Conservation (phyloP, 805 yeast species). For the Henningerozyma blattae region DNA sequence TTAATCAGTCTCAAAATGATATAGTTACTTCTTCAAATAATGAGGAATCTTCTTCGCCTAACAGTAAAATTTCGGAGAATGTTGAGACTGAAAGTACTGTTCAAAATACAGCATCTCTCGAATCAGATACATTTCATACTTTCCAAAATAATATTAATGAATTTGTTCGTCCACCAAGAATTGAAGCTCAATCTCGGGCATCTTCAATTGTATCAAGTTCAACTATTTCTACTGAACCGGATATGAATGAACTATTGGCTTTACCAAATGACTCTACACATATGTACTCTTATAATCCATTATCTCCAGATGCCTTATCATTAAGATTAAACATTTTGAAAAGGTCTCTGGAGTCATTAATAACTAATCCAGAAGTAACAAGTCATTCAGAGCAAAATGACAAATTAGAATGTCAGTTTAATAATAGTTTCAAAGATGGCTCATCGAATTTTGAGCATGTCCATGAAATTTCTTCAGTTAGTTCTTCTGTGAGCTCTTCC, state of each 20-base stretch:
- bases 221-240: slow-evolving; percentile 14
- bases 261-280: slow-evolving; percentile 75
- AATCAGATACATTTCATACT: too few relatives aligned
- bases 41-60: too few relatives aligned
- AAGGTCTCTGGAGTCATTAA: slow-evolving; percentile 61
- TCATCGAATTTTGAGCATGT: too few relatives aligned
- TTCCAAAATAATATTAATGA: background rate
- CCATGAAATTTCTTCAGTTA: too few relatives aligned
- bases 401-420: background rate
- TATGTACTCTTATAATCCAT: slow-evolving; percentile 73
- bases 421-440: background rate
- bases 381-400: too few relatives aligned
- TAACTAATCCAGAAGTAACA: slow-evolving; percentile 41
- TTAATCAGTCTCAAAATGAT: background rate
- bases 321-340: slow-evolving; percentile 63
- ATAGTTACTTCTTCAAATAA: too few relatives aligned
- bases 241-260: slow-evolving; percentile 35
- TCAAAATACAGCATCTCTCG: too few relatives aligned
- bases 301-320: slow-evolving; percentile 71
- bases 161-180: background rate
- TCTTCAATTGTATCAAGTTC: slow-evolving; percentile 3
- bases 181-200: background rate
- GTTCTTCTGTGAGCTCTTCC: background rate
- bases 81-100: too few relatives aligned
- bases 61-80: too few relatives aligned